Evolutionary conservation across 306 rosid genomes (phyloP), one percentile per base, ranked within the genome.

Genomic region (Rosa lucieae): DNA sequence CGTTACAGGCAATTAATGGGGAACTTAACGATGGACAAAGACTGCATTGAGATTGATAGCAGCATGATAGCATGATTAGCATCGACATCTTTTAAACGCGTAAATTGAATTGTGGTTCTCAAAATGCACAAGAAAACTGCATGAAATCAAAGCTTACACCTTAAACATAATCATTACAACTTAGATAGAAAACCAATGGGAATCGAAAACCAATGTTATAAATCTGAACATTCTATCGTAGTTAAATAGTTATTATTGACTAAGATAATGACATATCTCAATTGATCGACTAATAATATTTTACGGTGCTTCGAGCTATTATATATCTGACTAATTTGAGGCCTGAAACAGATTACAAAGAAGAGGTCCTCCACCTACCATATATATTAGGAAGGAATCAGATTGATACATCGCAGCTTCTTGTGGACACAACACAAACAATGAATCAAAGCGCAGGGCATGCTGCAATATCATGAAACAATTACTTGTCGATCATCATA

Each of bases 61-160:
- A 48, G 9, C 75, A 32, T 32, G 37, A 32, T 32, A 32, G 37
- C 37, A 32, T 32, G 37, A 32, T 32, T 32, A 32, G 37, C 37
- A 52, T 74, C 77, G 21, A n/a, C 67, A 37, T 55, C 51, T n/a
- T 37, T 17, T 37, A 37, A 35, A 20, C 10, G 11, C 26, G 26
- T 20, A 18, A 55, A 55, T 7, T 44, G 47, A 44, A 66, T 52
- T 39, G 42, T 55, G 68, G 77, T 56, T 55, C 67, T 74, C 67
- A 42, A 74, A 53, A 53, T 72, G 29, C 46, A 32, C 2, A 18
- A 10, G 11, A 52, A 49, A 72, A 48, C 53, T 58, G 14, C 2
- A 58, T 58, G 65, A 58, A 21, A 58, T 21, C 65, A 58, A 58
- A 58, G 32, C 62, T 56, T 56, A n/a, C 26, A 3, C 23, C 21